These are phyloP conservation scores for Drosera spatulata DNA, from an alignment of 179 eudicot species.

Conservation along the genomic window DNA sequence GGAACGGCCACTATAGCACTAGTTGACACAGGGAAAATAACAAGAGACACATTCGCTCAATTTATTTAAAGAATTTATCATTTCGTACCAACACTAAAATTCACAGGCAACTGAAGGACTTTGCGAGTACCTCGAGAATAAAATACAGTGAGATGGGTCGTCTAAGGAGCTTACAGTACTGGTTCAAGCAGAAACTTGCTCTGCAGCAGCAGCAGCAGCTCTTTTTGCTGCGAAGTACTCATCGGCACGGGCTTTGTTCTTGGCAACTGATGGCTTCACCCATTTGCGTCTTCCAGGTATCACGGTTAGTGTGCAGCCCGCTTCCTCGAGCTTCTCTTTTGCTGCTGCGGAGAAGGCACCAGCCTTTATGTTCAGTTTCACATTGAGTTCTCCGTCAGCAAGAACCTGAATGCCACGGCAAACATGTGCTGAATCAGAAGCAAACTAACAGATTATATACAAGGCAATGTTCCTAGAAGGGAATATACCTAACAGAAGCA, in stretches of 20 bases:
- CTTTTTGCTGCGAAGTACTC: constrained; percentile 87
- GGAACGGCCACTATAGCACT: too few relatives aligned
- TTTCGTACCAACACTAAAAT: too few relatives aligned
- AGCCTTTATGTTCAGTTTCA: constrained; percentile 62
- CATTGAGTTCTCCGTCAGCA: constrained; percentile 69
- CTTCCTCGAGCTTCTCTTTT: constrained; percentile 77
- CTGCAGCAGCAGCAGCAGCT: constrained; percentile 47
- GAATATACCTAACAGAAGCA: too few relatives aligned
- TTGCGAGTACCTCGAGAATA: too few relatives aligned
- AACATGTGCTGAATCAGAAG: too few relatives aligned
- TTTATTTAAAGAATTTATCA: too few relatives aligned
- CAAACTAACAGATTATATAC: too few relatives aligned
- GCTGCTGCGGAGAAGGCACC: constrained; percentile 73
- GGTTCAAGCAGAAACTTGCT: constrained; percentile 28
- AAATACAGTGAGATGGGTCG: too few relatives aligned
- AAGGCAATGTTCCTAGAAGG: too few relatives aligned
- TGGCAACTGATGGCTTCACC: constrained; percentile 71
- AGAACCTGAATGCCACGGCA: constrained; percentile 33
- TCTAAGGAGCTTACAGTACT: neutral
- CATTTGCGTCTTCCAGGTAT: constrained; percentile 85
- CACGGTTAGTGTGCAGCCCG: constrained; percentile 64
- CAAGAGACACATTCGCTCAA: too few relatives aligned
- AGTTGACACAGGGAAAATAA: too few relatives aligned
- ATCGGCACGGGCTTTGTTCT: constrained; percentile 77
- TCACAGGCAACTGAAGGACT: too few relatives aligned